Percentiles rank a stretch among this genome's conserved stretches.
Conservation (phyloP, 371 early-diverging fungal genomes). For the Rhizopus arrhizus region DNA sequence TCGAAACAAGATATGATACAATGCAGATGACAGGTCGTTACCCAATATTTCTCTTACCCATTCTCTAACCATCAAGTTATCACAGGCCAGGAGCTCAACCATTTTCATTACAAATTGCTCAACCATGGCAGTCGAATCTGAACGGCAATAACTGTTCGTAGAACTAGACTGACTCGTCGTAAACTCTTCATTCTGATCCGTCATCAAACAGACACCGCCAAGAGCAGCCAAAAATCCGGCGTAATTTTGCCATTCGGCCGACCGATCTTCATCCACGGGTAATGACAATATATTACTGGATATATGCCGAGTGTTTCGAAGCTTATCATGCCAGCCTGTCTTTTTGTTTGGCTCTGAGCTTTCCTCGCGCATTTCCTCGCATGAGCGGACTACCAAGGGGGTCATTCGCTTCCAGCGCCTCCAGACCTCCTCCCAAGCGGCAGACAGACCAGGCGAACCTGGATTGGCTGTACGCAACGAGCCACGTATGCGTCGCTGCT, state of each 20-base stretch:
- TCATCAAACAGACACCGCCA: constrained; percentile 61
- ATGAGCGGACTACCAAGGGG: constrained; percentile 34
- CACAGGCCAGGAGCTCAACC: constrained; percentile 78
- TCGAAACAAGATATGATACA: constrained; percentile 77
- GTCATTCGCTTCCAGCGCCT: constrained; percentile 69
- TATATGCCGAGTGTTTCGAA: constrained; percentile 14
- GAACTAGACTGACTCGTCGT: background rate
- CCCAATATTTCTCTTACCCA: constrained; percentile 83
- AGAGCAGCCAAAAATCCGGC: constrained; percentile 72
- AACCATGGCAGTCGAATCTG: constrained; percentile 52
- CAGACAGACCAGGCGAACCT: constrained; percentile 72
- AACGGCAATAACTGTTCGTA: background rate
- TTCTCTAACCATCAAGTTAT: constrained; percentile 83
- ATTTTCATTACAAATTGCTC: constrained; percentile 81
- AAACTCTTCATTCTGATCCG: constrained; percentile 7
- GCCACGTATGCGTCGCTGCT: constrained; percentile 74
- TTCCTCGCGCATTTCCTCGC: constrained; percentile 34
- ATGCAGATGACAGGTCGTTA: constrained; percentile 73
- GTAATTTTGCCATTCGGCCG: constrained; percentile 64
- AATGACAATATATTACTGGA: too few species aligned
- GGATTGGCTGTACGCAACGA: constrained; percentile 62
- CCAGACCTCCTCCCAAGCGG: constrained; percentile 84
- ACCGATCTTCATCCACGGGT: constrained; percentile 24
- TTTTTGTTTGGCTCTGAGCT: constrained; percentile 2
- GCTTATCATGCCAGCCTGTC: constrained; percentile 29